Evolutionary conservation across 1,284 basidiomycete species (phyloP), one percentile per base, ranked within the genome.

Genomic region (Flammula alnicola): DNA sequence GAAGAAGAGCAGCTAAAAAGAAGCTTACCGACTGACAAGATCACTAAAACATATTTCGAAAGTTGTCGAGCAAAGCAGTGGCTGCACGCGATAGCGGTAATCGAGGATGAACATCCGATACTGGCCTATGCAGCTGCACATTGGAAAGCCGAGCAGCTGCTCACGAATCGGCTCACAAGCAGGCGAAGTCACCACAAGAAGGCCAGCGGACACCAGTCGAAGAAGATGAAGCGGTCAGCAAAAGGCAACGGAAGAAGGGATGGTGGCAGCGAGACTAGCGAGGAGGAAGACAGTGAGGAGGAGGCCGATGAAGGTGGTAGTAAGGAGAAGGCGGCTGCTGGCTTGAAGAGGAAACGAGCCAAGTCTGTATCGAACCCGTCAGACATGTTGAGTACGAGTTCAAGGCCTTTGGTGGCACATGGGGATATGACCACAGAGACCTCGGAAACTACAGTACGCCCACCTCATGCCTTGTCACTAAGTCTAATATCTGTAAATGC

Each of bases 391-490:
- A n/a, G n/a, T n/a, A n/a, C n/a, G n/a, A n/a, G n/a, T n/a, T n/a
- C n/a, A n/a, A n/a, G n/a, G n/a, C n/a, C n/a, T n/a, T 30, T 30
- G 27, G 27, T n/a, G 27, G 7, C 8, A 8, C 27, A 30, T 30
- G 27, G 27, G n/a, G n/a, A 30, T 8, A 30, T 30, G 27, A 81
- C 27, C 27, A 7, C 27, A 30, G n/a, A 7, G 27, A n/a, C 8
- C n/a, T 30, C 27, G 27, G 8, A 30, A 30, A 30, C 27, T n/a
- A 30, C 27, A 30, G 7, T 30, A n/a, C 7, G n/a, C 7, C 27
- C 27, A 30, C 27, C 27, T n/a, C n/a, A n/a, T n/a, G n/a, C n/a
- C n/a, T n/a, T 30, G 27, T 30, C 8, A 8, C 8, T 8, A 39
- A 19, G 19, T 39, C 10, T 39, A 16, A 39, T 39, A 33, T 14